Evolutionary conservation across 225 moss, liverwort and hornwort species (phyloP), one percentile per base, ranked within the genome.

Genomic region (Bryoerythrophyllum caledonicum): DNA sequence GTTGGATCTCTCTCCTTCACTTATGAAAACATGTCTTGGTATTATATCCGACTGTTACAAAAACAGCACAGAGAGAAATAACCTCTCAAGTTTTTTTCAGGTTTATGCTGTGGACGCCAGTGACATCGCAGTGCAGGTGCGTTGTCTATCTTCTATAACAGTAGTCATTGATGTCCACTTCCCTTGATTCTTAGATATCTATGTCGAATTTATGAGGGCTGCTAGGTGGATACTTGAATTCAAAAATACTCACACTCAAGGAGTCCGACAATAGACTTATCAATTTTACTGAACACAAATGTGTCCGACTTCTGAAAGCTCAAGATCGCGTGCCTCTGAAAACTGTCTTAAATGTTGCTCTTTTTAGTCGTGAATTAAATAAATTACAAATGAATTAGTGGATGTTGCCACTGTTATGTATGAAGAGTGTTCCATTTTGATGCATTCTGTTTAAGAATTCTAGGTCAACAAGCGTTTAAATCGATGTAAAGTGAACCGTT

Each of bases 81-180:
- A 46, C 72, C 49, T 61, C 28, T 69, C 20, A 44, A 27, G 27
- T 55, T 65, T 32, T 60, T 67, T 63, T 51, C 71, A 92, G 92
- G 96, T 99, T 37, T 90, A 99, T 82, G 94, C 97, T 28, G 91
- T 99, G 74, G 97, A 99, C 71, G 97, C 97, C 21, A 94, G 97
- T 86, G 91, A 93, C 55, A 97, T 97, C 76, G 97, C 91, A 74
- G 89, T 91, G 63, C 94, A 97, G 90, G 92, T 92, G 74, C 65
- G 74, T 72, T 72, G 41, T 64, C 66, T 61, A 55, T 74, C 37
- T 71, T 70, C 26, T 63, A 32, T 25, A 67, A 19, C 67, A 71
- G 23, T 75, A 60, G 38, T 65, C 0, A 48, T 71, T 16, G 25
- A 61, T 71, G 30, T 57, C 61, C 62, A 48, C 10, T 60, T 70